Evolutionary conservation across 371 early-diverging fungal genomes (phyloP).

Genomic region (Zychaea mexicana): DNA sequence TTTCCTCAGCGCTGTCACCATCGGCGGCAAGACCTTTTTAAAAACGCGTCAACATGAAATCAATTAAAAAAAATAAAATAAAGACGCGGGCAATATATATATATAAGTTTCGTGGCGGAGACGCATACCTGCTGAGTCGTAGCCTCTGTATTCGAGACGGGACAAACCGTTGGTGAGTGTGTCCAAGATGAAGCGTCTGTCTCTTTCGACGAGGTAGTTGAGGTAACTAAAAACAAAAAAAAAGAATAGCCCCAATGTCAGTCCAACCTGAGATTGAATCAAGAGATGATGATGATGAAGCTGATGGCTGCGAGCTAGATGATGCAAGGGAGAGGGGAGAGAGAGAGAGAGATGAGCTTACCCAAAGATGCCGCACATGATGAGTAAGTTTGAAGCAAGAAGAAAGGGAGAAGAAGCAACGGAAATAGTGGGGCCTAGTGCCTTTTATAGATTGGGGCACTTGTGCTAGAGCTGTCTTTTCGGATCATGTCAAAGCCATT

Average conservation of each 20-base stretch:
- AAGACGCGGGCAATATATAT: neutral
- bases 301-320: neutral
- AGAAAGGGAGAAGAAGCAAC: constrained; percentile 16
- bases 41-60: too few relatives aligned
- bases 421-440: neutral
- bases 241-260: too few relatives aligned
- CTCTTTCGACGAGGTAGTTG: constrained; percentile 85
- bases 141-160: constrained; percentile 98
- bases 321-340: neutral
- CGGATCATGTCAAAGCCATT: neutral
- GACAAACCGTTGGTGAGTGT: constrained; percentile 90
- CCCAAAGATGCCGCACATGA: constrained; percentile 98
- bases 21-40: constrained; percentile 86
- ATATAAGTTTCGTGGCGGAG: neutral
- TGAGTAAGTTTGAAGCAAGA: constrained; percentile 12
- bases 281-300: neutral
- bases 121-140: constrained; percentile 90
- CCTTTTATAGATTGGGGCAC: constrained; percentile 7
- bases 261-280: too few relatives aligned
- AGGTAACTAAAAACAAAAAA: constrained; percentile 50
- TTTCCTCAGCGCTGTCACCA: constrained; percentile 74
- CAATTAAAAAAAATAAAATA: neutral
- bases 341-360: neutral
- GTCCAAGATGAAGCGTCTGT: constrained; percentile 82
- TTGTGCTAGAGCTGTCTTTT: neutral